Conservation (phyloP, 2,329 filamentous ascomycete species). For the Sclerotiophoma versabilis region DNA sequence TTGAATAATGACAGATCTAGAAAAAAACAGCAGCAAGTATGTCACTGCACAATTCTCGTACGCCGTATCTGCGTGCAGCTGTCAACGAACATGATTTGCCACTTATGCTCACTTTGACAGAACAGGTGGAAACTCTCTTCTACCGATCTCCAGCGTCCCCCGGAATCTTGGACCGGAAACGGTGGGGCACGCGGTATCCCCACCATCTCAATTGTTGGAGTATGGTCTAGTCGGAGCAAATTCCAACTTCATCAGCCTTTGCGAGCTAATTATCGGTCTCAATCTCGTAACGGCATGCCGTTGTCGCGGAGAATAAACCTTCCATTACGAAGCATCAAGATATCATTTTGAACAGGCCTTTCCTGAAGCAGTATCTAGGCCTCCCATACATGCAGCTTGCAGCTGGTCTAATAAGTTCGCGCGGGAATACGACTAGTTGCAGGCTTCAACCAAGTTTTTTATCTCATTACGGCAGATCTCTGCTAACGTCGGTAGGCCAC, state of each 20-base stretch:
- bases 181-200: constrained; percentile 12
- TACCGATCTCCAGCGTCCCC: constrained; percentile 2
- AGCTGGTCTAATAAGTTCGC: constrained; percentile 1
- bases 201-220: constrained; percentile 1
- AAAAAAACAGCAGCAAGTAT: constrained; percentile 3
- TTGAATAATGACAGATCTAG: neutral
- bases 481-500: constrained; percentile 3
- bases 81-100: constrained; percentile 1
- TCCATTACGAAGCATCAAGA: neutral
- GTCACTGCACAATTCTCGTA: constrained; percentile 1
- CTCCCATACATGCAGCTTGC: constrained; percentile 3
- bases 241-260: neutral
- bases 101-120: constrained; percentile 1
- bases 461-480: neutral
- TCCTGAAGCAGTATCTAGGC: neutral
- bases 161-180: constrained; percentile 1
- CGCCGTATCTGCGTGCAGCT: neutral
- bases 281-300: neutral
- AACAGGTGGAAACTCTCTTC: constrained; percentile 7
- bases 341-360: neutral
- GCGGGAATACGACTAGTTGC: constrained; percentile 3
- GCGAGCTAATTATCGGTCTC: neutral
- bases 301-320: constrained; percentile 7
- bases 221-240: constrained; percentile 1
- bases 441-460: neutral